Conservation (phyloP, 495 filamentous ascomycete species). For the Stereocaulon alpinum region DNA sequence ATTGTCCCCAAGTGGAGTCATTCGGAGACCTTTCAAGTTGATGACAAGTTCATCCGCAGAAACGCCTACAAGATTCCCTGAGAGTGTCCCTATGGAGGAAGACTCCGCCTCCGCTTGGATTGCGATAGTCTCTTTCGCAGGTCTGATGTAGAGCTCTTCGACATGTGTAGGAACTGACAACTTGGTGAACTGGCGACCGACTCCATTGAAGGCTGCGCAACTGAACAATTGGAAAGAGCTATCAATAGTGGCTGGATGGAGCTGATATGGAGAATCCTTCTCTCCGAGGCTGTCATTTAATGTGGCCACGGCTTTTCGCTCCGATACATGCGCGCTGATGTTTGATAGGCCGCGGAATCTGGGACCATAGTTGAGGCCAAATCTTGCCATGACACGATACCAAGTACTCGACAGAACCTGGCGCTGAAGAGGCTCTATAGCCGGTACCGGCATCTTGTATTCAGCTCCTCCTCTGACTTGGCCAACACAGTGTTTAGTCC, state of each 20-base stretch:
- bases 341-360: conserved; percentile 16
- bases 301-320: conserved; percentile 26
- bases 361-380: conserved; percentile 16
- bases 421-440: conserved; percentile 1
- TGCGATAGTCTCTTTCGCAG: background rate
- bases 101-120: background rate
- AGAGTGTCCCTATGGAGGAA: background rate
- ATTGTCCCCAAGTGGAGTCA: conserved; percentile 10
- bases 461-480: conserved; percentile 18
- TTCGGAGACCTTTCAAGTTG: background rate
- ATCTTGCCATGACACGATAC: background rate
- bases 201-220: background rate
- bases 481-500: conserved; percentile 36
- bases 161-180: conserved; percentile 2
- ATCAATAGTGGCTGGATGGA: conserved; percentile 9
- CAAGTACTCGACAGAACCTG: background rate
- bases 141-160: conserved; percentile 9
- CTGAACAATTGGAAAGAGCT: conserved; percentile 6
- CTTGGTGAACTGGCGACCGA: background rate
- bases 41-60: background rate
- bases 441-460: background rate
- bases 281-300: background rate
- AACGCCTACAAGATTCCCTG: background rate
- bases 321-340: conserved; percentile 6
- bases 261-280: background rate